Evolutionary conservation across 495 filamentous ascomycete species (phyloP).

Genomic region (Xylaria acuta): DNA sequence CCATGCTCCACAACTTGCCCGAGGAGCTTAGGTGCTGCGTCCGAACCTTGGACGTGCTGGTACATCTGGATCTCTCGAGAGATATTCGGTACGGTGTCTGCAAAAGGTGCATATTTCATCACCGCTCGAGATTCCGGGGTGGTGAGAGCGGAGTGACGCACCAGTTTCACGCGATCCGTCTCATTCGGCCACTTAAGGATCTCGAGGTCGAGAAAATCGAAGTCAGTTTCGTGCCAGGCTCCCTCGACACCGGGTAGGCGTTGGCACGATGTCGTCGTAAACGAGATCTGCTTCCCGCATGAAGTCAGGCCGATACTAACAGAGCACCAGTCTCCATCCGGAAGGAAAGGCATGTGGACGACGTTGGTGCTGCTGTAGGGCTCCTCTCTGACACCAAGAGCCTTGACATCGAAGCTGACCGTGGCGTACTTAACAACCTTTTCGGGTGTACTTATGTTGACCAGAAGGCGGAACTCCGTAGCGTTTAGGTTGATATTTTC

Average conservation of each 20-base stretch:
- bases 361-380: background rate
- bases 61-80: constrained; percentile 38
- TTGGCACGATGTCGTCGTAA: background rate
- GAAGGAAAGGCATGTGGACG: background rate
- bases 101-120: constrained; percentile 33
- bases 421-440: constrained; percentile 29
- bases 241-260: constrained; percentile 16
- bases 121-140: constrained; percentile 24
- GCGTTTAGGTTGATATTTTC: constrained; percentile 12
- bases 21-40: constrained; percentile 40
- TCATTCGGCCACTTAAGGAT: constrained; percentile 5
- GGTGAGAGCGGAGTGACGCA: constrained; percentile 27
- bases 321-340: constrained; percentile 25
- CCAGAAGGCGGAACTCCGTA: constrained; percentile 32
- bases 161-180: constrained; percentile 17
- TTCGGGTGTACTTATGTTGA: constrained; percentile 4
- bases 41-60: constrained; percentile 34
- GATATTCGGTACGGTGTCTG: constrained; percentile 32
- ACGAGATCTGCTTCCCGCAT: constrained; percentile 24
- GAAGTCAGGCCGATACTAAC: constrained; percentile 17
- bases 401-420: constrained; percentile 5
- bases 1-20: constrained; percentile 45
- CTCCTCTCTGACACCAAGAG: background rate
- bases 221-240: constrained; percentile 26
- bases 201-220: constrained; percentile 31